Evolutionary conservation across 2,329 filamentous ascomycete genomes (phyloP).

Genomic region (Zopfia rhizophila): DNA sequence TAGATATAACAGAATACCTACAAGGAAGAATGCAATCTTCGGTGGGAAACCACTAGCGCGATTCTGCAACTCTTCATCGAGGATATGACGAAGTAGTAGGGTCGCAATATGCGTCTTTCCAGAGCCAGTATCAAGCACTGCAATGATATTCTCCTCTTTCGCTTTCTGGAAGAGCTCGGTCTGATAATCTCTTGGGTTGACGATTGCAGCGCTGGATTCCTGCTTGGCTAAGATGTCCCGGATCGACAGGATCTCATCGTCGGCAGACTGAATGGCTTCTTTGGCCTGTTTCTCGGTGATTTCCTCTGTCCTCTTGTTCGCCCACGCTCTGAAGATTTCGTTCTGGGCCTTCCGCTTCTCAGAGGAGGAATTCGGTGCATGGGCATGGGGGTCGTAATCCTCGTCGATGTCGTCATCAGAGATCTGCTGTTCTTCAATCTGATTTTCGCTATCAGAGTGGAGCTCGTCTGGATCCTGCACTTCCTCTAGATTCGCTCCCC

Average conservation of each 20-base stretch:
- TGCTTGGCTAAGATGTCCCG: conserved; percentile 64
- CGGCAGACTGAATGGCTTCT: conserved; percentile 45
- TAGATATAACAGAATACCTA: conserved; percentile 44
- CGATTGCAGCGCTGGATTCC: conserved; percentile 69
- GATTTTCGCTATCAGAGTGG: too few relatives aligned
- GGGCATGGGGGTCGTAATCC: conserved; percentile 28
- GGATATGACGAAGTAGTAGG: conserved; percentile 78
- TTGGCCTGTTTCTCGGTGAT: conserved; percentile 54
- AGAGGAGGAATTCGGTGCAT: conserved; percentile 36
- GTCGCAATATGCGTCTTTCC: conserved; percentile 98
- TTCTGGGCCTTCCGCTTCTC: conserved; percentile 56
- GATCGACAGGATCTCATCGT: conserved; percentile 63
- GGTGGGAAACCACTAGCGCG: conserved; percentile 68
- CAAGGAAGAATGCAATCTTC: conserved; percentile 86
- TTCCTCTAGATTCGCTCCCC: too few relatives aligned
- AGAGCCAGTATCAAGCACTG: conserved; percentile 93
- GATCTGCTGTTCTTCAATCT: too few relatives aligned
- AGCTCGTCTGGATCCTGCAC: conserved; percentile 1
- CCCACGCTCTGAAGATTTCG: conserved; percentile 54
- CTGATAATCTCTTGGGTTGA: conserved; percentile 88
- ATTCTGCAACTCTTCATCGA: conserved; percentile 80
- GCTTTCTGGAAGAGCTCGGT: conserved; percentile 89
- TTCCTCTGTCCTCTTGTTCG: conserved; percentile 55
- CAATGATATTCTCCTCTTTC: conserved; percentile 86
- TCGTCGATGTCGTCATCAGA: conserved; percentile 36